Conservation (phyloP, 257 asterid species). For the Primulina tabacum region DNA sequence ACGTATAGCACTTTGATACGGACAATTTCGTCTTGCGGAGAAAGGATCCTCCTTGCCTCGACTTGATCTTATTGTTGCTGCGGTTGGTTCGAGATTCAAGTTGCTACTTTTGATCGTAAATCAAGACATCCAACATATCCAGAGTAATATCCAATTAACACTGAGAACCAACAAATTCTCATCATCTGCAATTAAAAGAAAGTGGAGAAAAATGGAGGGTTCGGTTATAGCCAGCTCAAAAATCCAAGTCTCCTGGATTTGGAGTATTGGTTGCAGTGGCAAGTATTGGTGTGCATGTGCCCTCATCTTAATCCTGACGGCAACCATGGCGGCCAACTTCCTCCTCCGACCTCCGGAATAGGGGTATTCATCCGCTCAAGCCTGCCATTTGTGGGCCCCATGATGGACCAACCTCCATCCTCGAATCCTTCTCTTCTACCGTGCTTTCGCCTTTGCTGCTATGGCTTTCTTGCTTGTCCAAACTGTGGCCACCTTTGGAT, state of each 20-base stretch:
- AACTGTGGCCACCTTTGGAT: constrained; percentile 47
- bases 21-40: too few species aligned
- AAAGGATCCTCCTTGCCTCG: too few species aligned
- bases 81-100: too few species aligned
- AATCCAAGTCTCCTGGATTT: not conserved
- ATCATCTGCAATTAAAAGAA: not conserved
- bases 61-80: too few species aligned
- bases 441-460: constrained; percentile 54
- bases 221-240: not conserved
- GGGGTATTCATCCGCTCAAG: constrained; percentile 9
- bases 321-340: constrained; percentile 30
- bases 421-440: constrained; percentile 66
- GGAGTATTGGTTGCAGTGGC: constrained; percentile 75
- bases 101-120: too few species aligned
- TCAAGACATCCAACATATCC: too few species aligned
- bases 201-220: constrained; percentile 25
- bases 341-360: constrained; percentile 38
- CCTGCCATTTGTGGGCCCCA: constrained; percentile 58
- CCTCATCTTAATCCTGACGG: constrained; percentile 48
- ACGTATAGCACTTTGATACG: too few species aligned
- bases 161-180: not conserved
- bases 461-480: constrained; percentile 66
- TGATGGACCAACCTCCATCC: constrained; percentile 79
- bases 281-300: constrained; percentile 56
- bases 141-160: too few species aligned